Percentiles rank a stretch among this genome's conserved stretches.
phyloP scores from a whole-genome alignment of 305 asterid species.

The Fraxinus floribunda region DNA sequence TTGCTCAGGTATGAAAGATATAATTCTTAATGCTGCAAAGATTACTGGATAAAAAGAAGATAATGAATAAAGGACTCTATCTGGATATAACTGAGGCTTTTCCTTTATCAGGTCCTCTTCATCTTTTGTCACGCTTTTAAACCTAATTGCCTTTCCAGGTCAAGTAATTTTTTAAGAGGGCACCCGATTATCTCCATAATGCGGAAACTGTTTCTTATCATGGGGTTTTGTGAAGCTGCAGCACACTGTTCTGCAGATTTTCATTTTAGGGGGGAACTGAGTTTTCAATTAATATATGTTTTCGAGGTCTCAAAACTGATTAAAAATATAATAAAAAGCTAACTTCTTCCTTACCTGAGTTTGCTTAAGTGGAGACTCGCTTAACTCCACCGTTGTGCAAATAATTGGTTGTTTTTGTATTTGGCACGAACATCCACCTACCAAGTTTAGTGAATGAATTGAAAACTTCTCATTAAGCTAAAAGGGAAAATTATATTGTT shows the following conservation, averaged over 20 bases:
- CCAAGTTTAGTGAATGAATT: background rate
- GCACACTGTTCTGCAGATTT: background rate
- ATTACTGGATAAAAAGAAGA: background rate
- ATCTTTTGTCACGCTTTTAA: background rate
- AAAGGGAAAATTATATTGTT: background rate
- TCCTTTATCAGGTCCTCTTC: slow-evolving; percentile 6
- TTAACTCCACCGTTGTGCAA: background rate
- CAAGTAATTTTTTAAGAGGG: background rate
- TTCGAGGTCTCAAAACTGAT: background rate
- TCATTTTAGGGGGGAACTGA: background rate
- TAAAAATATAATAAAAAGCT: background rate
- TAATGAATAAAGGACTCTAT: background rate
- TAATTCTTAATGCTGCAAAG: slow-evolving; percentile 13
- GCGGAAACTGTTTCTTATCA: background rate
- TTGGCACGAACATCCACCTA: background rate
- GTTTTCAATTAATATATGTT: background rate
- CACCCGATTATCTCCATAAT: background rate
- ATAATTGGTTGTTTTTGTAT: background rate
- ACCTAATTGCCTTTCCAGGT: background rate
- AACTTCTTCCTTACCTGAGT: background rate
- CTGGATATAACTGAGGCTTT: background rate
- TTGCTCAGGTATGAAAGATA: slow-evolving; percentile 73
- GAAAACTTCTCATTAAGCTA: background rate
- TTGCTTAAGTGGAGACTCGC: background rate
- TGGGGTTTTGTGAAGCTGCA: background rate